A percentile compares a stretch with the other conserved stretches of the same genome.
Evolutionary conservation across 2,329 filamentous ascomycete species (phyloP).

Genomic region (Hymenoscyphus fructigenus): DNA sequence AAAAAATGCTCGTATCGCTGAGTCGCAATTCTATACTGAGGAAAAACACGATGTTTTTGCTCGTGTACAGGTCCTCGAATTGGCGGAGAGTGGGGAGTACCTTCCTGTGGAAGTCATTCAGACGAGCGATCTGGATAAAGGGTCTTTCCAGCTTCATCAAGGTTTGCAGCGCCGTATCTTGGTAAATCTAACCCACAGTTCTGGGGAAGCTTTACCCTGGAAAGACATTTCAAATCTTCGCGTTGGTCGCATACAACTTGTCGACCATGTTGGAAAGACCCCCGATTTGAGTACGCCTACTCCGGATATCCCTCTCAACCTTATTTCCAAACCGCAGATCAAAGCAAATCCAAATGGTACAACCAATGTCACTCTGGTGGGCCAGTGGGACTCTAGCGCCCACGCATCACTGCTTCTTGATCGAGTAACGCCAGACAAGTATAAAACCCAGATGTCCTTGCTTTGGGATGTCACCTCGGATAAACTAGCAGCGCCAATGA

Average conservation of each 20-base stretch:
- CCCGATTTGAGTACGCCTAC: slow-evolving; percentile 73
- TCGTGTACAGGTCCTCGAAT: slow-evolving; percentile 83
- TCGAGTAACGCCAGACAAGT: slow-evolving; percentile 87
- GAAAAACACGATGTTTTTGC: slow-evolving; percentile 93
- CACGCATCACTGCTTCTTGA: slow-evolving; percentile 94
- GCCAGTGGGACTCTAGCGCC: slow-evolving; percentile 94
- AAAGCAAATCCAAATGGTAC: slow-evolving; percentile 89
- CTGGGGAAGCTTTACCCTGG: slow-evolving; percentile 86
- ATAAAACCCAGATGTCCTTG: slow-evolving; percentile 83
- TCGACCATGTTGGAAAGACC: slow-evolving; percentile 82
- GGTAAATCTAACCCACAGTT: slow-evolving; percentile 87
- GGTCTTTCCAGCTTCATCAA: slow-evolving; percentile 93
- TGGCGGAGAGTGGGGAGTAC: slow-evolving; percentile 89
- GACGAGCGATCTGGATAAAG: slow-evolving; percentile 77
- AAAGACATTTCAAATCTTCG: slow-evolving; percentile 75
- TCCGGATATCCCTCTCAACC: slow-evolving; percentile 72
- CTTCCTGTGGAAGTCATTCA: slow-evolving; percentile 91
- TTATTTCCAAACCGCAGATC: slow-evolving; percentile 75
- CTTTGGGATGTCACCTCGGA: slow-evolving; percentile 83
- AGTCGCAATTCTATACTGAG: slow-evolving; percentile 89
- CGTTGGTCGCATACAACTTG: slow-evolving; percentile 76
- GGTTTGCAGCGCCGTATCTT: slow-evolving; percentile 86
- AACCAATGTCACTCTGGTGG: slow-evolving; percentile 78
- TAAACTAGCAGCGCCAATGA: slow-evolving; percentile 84
- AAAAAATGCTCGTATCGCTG: slow-evolving; percentile 68